Evolutionary conservation across 2,329 filamentous ascomycete species (phyloP).

Genomic region (Grosmannia serpens): DNA sequence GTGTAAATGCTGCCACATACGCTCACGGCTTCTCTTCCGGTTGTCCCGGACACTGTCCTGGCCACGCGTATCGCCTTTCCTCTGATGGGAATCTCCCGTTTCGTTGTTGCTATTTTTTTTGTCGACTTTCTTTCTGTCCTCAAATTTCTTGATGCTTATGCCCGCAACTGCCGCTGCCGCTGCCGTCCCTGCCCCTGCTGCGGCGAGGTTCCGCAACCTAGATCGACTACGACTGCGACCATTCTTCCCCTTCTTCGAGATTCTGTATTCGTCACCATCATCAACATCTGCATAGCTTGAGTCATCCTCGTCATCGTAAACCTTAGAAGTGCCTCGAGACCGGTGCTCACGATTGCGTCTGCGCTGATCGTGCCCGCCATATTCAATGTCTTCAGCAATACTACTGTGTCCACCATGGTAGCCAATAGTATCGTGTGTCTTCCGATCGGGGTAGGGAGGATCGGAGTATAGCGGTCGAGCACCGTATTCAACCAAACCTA

Average conservation of each 20-base stretch:
- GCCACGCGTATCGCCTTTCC: neutral
- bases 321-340: neutral
- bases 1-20: neutral
- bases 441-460: slow-evolving; percentile 21
- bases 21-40: slow-evolving; percentile 10
- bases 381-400: slow-evolving; percentile 28
- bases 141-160: slow-evolving; percentile 50
- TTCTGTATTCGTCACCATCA: slow-evolving; percentile 9
- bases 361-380: neutral
- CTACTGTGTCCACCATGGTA: slow-evolving; percentile 27
- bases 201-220: slow-evolving; percentile 41
- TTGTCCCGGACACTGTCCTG: neutral
- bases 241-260: slow-evolving; percentile 23
- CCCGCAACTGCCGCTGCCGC: slow-evolving; percentile 33
- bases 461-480: slow-evolving; percentile 39
- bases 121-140: slow-evolving; percentile 25
- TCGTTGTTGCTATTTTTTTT: slow-evolving; percentile 11
- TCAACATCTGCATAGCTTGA: slow-evolving; percentile 2
- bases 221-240: slow-evolving; percentile 31
- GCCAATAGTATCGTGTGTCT: slow-evolving; percentile 11
- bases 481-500: slow-evolving; percentile 60
- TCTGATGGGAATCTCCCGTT: neutral
- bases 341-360: neutral
- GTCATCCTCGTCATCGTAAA: slow-evolving; percentile 14
- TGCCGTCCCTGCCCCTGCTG: slow-evolving; percentile 41